These are phyloP conservation scores for Musa acuminata DNA, from an alignment of 176 grass and related monocot genomes.

Conservation along the genomic window DNA sequence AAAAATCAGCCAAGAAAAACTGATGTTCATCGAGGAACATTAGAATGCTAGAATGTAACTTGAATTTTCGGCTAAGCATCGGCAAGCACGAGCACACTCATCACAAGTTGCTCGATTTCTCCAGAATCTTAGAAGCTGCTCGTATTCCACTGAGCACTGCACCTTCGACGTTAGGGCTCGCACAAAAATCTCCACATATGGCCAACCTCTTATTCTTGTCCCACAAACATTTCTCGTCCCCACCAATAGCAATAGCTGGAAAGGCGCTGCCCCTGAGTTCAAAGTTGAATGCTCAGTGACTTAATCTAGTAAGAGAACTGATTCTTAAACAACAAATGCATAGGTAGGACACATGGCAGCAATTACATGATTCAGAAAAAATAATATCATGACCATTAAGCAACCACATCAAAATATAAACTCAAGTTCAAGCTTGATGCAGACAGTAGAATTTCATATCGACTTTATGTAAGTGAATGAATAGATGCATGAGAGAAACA, in stretches of 20 bases:
- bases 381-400: neutral
- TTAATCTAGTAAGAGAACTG: no score
- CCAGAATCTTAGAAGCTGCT: constrained; percentile 71
- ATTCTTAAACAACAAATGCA: no score
- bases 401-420: no score
- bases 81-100: constrained; percentile 14
- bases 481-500: neutral
- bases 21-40: neutral
- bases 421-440: neutral
- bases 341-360: no score
- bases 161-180: constrained; percentile 63
- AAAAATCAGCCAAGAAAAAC: neutral
- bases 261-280: constrained; percentile 69
- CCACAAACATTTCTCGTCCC: constrained; percentile 72
- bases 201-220: constrained; percentile 52
- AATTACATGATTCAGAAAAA: neutral
- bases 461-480: neutral
- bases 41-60: neutral
- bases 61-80: neutral
- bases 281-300: constrained; percentile 5
- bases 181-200: constrained; percentile 88
- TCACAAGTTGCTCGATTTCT: constrained; percentile 46
- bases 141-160: constrained; percentile 62
- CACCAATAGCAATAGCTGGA: constrained; percentile 42
- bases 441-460: neutral